Base-by-base conservation (phyloP, 108 stramenopile genomes). In the Bacterosira constricta region DNA sequence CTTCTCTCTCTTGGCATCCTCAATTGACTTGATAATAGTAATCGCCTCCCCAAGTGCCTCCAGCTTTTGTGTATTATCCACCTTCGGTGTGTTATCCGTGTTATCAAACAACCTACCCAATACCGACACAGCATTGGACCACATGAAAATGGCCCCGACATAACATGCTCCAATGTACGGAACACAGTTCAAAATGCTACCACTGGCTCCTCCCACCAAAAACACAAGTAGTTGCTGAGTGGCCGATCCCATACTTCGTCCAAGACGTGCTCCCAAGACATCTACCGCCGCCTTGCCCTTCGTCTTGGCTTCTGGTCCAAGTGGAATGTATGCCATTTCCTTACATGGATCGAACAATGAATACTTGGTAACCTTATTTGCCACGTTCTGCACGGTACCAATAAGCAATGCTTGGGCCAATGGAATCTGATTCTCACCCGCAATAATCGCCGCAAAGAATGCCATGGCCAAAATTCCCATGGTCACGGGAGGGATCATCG, bases 281-380 rank as follows among this genome's bases (percentile, higher is more conserved):
- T 81, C 80, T 30, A 81, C 68, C 18, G 80, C 75, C 15, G 80
- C 80, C 45, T 81, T 81, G 35, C 80, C 80, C 63, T 81, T 81
- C 6, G 63, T 63, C 53, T 81, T 81, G 0, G 75, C 80, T 32
- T 81, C 80, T 29, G 80, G 73, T 29, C 75, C 80, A 26, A 81
- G 52, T 15, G 80, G 75, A 41, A 81, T 81, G 31, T 77, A 81
- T 3, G 75, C 75, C 75, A 81, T 81, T 39, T 81, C 80, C 66
- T 81, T 81, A 37, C 74, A 81, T 20, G 80, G 80, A 60, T 81
- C 80, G 32, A 81, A 81, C 25, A 81, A 32, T 11, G 74, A 76
- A 35, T 81, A 81, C 70, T 81, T 81, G 13, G 75, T 72, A 42
- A 81, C 75, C 60, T 74, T 81, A 38, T 77, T 81, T n/a, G 56